Base-by-base conservation (phyloP, 495 filamentous ascomycete genomes). In the Penicillium coffeae region DNA sequence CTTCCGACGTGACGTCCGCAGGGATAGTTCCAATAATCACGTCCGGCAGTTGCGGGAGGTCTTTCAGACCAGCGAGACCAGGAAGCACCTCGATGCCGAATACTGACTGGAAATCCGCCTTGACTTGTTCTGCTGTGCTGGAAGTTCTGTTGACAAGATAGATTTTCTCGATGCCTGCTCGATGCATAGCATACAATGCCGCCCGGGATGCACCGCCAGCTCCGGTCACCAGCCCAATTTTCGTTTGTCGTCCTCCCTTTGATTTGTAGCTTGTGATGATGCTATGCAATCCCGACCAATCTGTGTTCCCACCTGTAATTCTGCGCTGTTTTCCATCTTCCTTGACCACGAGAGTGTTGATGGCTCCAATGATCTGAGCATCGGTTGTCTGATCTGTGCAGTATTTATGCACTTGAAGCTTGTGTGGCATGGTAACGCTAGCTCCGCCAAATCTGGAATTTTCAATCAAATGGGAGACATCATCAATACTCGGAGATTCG, bases 131-230 rank as follows among this genome's bases (percentile, higher is more conserved):
- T 0, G 83, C 82, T 20, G 72, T 75, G 1, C 49, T 51, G 14
- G 63, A 49, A 0, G 81, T 85, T 10, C 84, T 71, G 49, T 87
- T 87, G 51, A 73, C 74, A 21, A 88, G 64, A 44, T 84, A 84
- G 4, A 87, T 78, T 30, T 81, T 73, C 13, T 77, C 69, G 19
- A 84, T 78, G 1, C 84, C 83, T 0, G 86, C 69, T 59, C 80
- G 78, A 14, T 55, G 42, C 46, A 74, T 43, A 0, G 72, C 65
- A 36, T 68, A 74, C 7, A 76, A 45, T 5, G 71, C 72, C 9
- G 69, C 68, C 38, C 72, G 54, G 10, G 65, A 61, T 4, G 72
- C 71, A 16, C 71, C 72, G 6, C 70, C 71, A n/a, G 68, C 72
- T 4, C 72, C 72, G 38, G 73, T 64, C 2, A 76, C 59, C 15